Evolutionary conservation across 2,329 filamentous ascomycete species (phyloP), one percentile per base, ranked within the genome.

Genomic region (Botryotinia convoluta): DNA sequence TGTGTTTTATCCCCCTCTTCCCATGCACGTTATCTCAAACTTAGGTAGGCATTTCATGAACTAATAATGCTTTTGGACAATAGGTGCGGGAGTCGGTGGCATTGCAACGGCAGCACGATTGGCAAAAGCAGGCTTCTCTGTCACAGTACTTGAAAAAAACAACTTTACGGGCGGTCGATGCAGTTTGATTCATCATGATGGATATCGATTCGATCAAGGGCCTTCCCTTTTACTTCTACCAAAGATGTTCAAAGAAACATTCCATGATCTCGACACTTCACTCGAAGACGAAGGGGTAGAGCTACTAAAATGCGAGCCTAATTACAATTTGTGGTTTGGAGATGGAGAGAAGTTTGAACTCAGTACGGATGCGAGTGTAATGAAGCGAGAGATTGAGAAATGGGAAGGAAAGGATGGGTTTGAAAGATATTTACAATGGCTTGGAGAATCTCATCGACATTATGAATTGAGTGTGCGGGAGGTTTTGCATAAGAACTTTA

Each of bases 91-190:
- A 74, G 89, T 89, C 63, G 92, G 92, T 69, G 92, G 92, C 74
- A 88, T 93, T 60, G 87, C 90, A n/a, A 89, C 89, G 2, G 90
- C 92, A 73, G 91, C 92, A 3, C 88, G 92, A 63, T 87, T 94
- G 18, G 90, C 91, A 68, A 91, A 90, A 79, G 87, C 91, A 2
- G 92, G 92, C 57, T 90, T 91, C 80, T 81, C 86, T 48, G 92
- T 94, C n/a, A 93, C 91, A 0, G 90, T 94, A 2, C 83, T 94
- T n/a, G 92, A 94, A 82, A 93, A 93, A 84, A 93, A 94, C 79
- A 83, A 84, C 73, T 92, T 92, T 80, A 90, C 89, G 0, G 92
- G 92, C 63, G 92, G 92, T 6, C 85, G 92, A 72, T 94, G 91
- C 82, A 91, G 88, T 62, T 82, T 93, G 39, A 86, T 93, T 54